phyloP scores from a whole-genome alignment of 352 stramenopile genomes.

The Aphanomyces euteiches region DNA sequence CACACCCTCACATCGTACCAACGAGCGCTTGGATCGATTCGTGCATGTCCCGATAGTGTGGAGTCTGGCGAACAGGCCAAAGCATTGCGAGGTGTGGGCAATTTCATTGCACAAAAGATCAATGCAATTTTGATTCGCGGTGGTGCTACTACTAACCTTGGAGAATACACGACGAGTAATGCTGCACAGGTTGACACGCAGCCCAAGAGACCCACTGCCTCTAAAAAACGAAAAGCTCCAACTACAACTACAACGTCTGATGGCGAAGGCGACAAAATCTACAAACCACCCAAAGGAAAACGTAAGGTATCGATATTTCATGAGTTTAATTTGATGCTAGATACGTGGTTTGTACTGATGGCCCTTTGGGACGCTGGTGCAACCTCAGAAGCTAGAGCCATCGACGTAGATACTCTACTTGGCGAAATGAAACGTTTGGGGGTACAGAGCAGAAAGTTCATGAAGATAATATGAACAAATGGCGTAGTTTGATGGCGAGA shows the following conservation, averaged over 20 bases:
- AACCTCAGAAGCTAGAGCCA: constrained; percentile 35
- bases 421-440: constrained; percentile 47
- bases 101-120: constrained; percentile 85
- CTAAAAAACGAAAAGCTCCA: constrained; percentile 25
- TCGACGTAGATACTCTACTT: constrained; percentile 47
- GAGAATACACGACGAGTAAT: constrained; percentile 36
- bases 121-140: constrained; percentile 53
- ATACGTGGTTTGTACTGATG: constrained; percentile 74
- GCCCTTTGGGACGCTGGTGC: constrained; percentile 46
- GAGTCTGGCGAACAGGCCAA: constrained; percentile 56
- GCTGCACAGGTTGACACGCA: not conserved
- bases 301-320: constrained; percentile 36
- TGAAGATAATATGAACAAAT: not conserved
- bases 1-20: constrained; percentile 45
- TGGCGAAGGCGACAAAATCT: constrained; percentile 28
- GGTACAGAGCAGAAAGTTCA: constrained; percentile 35
- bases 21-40: constrained; percentile 69
- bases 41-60: constrained; percentile 44
- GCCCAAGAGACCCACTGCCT: not conserved
- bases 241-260: not conserved
- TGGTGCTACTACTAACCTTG: constrained; percentile 1
- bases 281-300: constrained; percentile 56
- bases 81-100: constrained; percentile 66
- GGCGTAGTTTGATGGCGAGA: constrained; percentile 53
- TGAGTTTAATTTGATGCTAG: constrained; percentile 33